Conservation (phyloP, 2,329 filamentous ascomycete genomes). For the Fusarium palustre region DNA sequence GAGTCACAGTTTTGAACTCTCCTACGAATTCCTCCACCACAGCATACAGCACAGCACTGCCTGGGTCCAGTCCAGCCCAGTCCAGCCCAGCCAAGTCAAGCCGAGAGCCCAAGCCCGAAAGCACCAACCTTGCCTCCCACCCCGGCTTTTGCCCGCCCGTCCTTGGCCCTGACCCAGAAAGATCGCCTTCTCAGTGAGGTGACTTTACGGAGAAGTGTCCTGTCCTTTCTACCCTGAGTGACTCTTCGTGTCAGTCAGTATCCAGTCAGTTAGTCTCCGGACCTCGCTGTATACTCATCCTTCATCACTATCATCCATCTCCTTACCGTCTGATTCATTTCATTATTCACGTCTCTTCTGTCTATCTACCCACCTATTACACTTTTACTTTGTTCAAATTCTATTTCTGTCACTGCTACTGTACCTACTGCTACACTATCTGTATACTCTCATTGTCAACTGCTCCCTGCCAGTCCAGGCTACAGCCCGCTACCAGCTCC, state of each 20-base stretch:
- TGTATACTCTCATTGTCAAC: conserved; percentile 20
- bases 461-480: conserved; percentile 40
- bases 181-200: conserved; percentile 42
- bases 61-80: conserved; percentile 40
- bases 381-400: conserved; percentile 21
- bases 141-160: conserved; percentile 9
- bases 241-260: conserved; percentile 35
- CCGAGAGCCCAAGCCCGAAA: conserved; percentile 41
- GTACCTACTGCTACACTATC: conserved; percentile 3
- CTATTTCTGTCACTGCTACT: conserved; percentile 17
- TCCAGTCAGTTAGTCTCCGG: conserved; percentile 37
- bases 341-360: neutral
- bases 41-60: conserved; percentile 41
- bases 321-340: conserved; percentile 32
- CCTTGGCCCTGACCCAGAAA: conserved; percentile 31
- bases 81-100: conserved; percentile 36
- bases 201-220: conserved; percentile 40
- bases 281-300: conserved; percentile 47
- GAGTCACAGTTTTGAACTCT: conserved; percentile 32
- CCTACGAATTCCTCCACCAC: conserved; percentile 27
- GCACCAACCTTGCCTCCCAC: conserved; percentile 42
- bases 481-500: conserved; percentile 40
- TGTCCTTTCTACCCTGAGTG: conserved; percentile 34
- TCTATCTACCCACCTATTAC: conserved; percentile 12
- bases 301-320: conserved; percentile 22